A percentile compares a stretch with the other conserved stretches of the same genome.
Conservation (phyloP, 768 basidiomycete genomes). For the Lactarius akahatsu region DNA sequence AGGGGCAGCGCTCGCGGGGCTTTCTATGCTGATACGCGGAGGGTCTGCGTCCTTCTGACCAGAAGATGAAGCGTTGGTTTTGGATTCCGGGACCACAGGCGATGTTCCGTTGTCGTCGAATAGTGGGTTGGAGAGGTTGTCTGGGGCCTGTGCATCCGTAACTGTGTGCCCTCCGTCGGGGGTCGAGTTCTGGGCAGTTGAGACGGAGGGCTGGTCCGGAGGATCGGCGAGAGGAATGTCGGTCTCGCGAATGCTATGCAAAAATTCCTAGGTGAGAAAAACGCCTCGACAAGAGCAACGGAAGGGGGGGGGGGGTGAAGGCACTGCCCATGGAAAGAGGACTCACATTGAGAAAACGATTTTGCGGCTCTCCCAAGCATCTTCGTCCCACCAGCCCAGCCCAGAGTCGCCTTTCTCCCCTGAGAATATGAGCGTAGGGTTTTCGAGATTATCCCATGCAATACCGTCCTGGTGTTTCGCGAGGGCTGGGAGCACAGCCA, state of each 20-base stretch:
- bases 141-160: neutral
- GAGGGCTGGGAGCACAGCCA: constrained; percentile 19
- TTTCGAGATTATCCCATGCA: constrained; percentile 4
- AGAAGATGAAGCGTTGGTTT: neutral
- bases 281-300: neutral
- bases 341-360: constrained; percentile 25
- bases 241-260: constrained; percentile 14
- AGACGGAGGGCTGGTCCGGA: too few relatives aligned
- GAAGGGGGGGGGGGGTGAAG: neutral
- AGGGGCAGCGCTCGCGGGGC: neutral
- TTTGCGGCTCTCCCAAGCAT: constrained; percentile 23
- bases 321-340: neutral
- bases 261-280: neutral
- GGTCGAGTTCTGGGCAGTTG: neutral
- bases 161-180: neutral
- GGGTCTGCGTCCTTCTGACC: neutral
- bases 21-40: neutral
- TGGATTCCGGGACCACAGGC: neutral
- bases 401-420: neutral
- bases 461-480: constrained; percentile 14
- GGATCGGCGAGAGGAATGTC: constrained; percentile 4
- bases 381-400: constrained; percentile 24
- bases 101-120: neutral
- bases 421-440: constrained; percentile 18
- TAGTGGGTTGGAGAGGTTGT: neutral